Percentiles rank a stretch among this genome's conserved stretches.
Conservation (phyloP, 2,329 filamentous ascomycete species). For the Scytalidium lignicola region DNA sequence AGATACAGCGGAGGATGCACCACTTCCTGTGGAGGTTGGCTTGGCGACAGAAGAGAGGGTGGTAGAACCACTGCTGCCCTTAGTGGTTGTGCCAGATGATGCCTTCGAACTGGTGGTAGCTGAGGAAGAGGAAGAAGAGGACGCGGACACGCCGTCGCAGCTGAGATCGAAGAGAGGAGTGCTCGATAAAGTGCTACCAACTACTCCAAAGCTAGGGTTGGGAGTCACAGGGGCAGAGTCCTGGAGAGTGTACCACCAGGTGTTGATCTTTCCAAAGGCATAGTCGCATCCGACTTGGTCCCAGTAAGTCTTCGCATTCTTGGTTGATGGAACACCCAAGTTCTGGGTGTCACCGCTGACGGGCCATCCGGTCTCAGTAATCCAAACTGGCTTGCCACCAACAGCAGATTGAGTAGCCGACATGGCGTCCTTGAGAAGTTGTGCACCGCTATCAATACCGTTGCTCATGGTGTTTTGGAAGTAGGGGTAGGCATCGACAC, state of each 20-base stretch:
- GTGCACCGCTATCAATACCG: conserved; percentile 56
- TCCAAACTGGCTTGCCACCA: conserved; percentile 69
- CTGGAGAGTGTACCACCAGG: conserved; percentile 75
- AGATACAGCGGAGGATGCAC: neutral
- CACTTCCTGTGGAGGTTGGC: conserved; percentile 28
- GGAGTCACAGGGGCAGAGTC: conserved; percentile 55
- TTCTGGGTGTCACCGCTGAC: conserved; percentile 61
- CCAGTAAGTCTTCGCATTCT: conserved; percentile 79
- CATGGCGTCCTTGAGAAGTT: conserved; percentile 65
- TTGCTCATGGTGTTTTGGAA: conserved; percentile 68
- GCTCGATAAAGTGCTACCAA: conserved; percentile 47
- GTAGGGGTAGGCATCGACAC: conserved; percentile 81
- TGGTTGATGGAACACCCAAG: conserved; percentile 54
- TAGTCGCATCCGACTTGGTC: conserved; percentile 67
- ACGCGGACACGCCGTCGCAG: conserved; percentile 34
- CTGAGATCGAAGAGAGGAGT: conserved; percentile 60
- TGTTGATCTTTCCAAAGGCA: conserved; percentile 57
- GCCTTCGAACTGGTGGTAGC: neutral
- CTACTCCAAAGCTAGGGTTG: conserved; percentile 66
- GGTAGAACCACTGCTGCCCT: conserved; percentile 10
- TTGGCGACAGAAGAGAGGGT: conserved; percentile 43
- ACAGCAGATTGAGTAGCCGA: conserved; percentile 52
- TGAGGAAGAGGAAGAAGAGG: conserved; percentile 8
- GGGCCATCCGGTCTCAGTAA: conserved; percentile 88
- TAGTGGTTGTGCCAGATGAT: neutral